Conservation (phyloP, 352 stramenopile species). For the Pythium phragmitis region DNA sequence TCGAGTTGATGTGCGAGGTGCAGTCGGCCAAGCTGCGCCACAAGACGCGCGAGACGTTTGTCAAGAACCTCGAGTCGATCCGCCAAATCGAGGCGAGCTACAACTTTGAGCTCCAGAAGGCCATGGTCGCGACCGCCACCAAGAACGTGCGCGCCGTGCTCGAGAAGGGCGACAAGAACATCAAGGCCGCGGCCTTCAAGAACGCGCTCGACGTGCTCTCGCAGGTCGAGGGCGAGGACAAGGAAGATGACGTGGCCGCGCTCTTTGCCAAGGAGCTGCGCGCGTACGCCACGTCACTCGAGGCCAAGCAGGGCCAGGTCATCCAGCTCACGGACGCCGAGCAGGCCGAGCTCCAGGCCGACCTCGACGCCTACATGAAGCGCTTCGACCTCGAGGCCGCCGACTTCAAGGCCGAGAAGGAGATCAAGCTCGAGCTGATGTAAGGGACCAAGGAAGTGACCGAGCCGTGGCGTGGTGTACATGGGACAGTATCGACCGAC, state of each 20-base stretch:
- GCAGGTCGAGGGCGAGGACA: conserved; percentile 70
- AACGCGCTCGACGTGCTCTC: conserved; percentile 81
- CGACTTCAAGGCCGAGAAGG: conserved; percentile 78
- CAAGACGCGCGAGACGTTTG: conserved; percentile 86
- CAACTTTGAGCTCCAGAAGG: conserved; percentile 83
- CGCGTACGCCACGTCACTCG: conserved; percentile 66
- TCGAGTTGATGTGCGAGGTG: conserved; percentile 82
- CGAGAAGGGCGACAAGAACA: conserved; percentile 80
- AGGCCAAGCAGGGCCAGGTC: conserved; percentile 79
- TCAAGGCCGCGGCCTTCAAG: conserved; percentile 86
- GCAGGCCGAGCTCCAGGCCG: conserved; percentile 80
- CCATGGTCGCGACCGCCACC: conserved; percentile 73
- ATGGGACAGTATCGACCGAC: too few relatives aligned
- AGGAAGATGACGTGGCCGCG: conserved; percentile 82
- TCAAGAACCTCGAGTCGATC: conserved; percentile 88
- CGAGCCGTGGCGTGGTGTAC: not conserved
- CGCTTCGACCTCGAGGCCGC: conserved; percentile 77
- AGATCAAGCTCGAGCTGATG: conserved; percentile 86
- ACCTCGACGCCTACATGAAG: conserved; percentile 87
- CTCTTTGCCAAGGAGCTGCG: conserved; percentile 85
- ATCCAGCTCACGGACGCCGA: conserved; percentile 72
- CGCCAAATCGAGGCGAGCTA: conserved; percentile 78
- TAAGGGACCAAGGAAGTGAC: conserved; percentile 33
- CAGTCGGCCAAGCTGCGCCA: conserved; percentile 84
- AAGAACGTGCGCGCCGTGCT: conserved; percentile 71